Evolutionary conservation across 257 asterid species (phyloP).

Genomic region (Salvia miltiorrhiza): DNA sequence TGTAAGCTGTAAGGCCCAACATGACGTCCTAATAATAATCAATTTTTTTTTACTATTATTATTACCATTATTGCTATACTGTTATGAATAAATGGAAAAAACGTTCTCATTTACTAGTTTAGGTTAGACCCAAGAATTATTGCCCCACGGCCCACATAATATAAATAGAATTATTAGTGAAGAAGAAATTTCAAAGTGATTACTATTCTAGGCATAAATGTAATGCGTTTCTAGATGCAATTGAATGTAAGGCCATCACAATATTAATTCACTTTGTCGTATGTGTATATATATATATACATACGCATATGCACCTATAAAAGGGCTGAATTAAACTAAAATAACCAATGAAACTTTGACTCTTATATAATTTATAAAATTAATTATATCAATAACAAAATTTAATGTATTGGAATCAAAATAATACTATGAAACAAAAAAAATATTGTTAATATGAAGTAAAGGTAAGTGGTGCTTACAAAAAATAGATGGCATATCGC

Average conservation of each 20-base stretch:
- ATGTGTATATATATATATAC: neutral
- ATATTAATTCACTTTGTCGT: neutral
- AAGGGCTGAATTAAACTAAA: too few relatives aligned
- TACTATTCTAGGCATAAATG: neutral
- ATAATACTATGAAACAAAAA: too few relatives aligned
- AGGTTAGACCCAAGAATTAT: neutral
- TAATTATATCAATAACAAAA: too few relatives aligned
- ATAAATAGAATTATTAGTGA: neutral
- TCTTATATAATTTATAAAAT: too few relatives aligned
- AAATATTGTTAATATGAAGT: too few relatives aligned
- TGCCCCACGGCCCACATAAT: neutral
- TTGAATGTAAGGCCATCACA: neutral
- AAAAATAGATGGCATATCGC: too few relatives aligned
- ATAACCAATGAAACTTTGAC: too few relatives aligned
- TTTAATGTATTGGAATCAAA: too few relatives aligned
- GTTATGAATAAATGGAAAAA: neutral
- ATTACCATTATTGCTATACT: neutral
- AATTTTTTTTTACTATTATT: neutral
- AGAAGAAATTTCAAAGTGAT: neutral
- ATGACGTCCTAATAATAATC: neutral
- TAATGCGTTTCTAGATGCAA: neutral
- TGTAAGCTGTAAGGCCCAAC: neutral
- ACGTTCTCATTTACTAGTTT: slow-evolving; percentile 1
- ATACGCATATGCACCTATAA: too few relatives aligned
- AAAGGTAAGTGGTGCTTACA: too few relatives aligned